Percentiles rank a stretch among this genome's conserved stretches.
Conservation (phyloP, 176 grass and related monocot genomes). For the Triticum urartu region DNA sequence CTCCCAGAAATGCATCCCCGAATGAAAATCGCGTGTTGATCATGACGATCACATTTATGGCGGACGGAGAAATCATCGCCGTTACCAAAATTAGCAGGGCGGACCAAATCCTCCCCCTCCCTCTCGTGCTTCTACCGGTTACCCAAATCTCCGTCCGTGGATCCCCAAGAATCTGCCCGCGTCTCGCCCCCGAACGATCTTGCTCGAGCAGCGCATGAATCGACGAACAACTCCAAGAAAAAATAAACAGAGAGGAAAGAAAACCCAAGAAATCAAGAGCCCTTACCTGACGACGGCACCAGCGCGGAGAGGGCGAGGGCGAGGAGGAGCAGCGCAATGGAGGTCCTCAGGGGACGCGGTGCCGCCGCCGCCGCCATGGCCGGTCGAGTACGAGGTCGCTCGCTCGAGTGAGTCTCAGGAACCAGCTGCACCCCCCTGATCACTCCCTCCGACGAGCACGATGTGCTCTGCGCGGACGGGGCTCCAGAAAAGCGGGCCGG, state of each 20-base stretch:
- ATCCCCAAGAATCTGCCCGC: neutral
- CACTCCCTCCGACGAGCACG: neutral
- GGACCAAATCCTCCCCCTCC: neutral
- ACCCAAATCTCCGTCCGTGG: neutral
- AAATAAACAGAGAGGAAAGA: too few relatives aligned
- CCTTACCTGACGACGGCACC: slow-evolving; percentile 24
- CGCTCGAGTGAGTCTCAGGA: neutral
- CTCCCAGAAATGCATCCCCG: neutral
- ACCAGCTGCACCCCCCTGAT: slow-evolving; percentile 5
- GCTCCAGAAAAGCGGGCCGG: neutral
- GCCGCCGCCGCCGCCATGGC: slow-evolving; percentile 27
- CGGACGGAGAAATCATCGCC: neutral
- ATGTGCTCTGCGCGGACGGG: neutral
- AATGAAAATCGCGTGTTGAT: neutral
- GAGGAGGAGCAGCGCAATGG: slow-evolving; percentile 29
- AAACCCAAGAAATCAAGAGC: neutral
- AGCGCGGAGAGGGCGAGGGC: slow-evolving; percentile 19
- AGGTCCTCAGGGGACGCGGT: neutral
- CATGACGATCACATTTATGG: neutral
- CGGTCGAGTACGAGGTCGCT: neutral
- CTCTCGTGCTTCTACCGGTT: too few relatives aligned
- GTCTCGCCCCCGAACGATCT: neutral
- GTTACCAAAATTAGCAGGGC: neutral
- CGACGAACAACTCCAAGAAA: neutral
- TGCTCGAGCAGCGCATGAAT: neutral